phyloP scores from a whole-genome alignment of 1,284 basidiomycete genomes.

The Sanghuangporus weigelae region DNA sequence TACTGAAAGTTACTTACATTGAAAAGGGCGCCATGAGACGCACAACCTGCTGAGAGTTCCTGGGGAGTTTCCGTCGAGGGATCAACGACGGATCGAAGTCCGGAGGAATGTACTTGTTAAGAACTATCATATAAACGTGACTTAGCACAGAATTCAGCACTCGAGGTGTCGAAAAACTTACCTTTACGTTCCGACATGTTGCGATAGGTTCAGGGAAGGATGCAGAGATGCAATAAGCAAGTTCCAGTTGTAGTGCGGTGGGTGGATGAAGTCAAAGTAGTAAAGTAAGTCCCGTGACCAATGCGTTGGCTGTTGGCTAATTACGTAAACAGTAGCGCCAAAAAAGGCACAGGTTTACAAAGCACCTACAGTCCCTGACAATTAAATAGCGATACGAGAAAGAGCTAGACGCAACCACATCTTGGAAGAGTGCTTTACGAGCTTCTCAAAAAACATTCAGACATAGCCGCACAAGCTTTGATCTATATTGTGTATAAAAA shows the following conservation, averaged over 20 bases:
- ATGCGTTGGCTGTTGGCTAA: too few relatives aligned
- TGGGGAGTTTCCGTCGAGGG: slow-evolving; percentile 81
- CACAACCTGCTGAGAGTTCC: slow-evolving; percentile 93
- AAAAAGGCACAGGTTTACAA: too few relatives aligned
- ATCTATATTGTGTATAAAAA: background rate
- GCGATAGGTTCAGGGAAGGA: slow-evolving; percentile 2
- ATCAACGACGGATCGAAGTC: slow-evolving; percentile 99
- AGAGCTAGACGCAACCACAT: too few relatives aligned
- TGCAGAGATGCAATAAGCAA: background rate
- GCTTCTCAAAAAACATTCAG: too few relatives aligned
- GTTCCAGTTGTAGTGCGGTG: too few relatives aligned
- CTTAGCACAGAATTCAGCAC: background rate
- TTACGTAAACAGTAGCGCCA: too few relatives aligned
- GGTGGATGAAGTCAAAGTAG: too few relatives aligned
- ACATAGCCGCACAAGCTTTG: background rate
- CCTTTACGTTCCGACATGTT: slow-evolving; percentile 89
- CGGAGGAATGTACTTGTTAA: slow-evolving; percentile 90
- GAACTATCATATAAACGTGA: slow-evolving; percentile 40
- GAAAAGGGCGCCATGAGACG: slow-evolving; percentile 99
- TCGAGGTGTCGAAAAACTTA: slow-evolving; percentile 24
- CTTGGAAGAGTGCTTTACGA: too few relatives aligned
- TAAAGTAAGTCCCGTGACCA: too few relatives aligned
- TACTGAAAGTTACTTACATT: slow-evolving; percentile 54
- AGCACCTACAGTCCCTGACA: too few relatives aligned
- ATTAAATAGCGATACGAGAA: too few relatives aligned